Conservation (phyloP, 208 protist species). For the Trypanosoma avium region DNA sequence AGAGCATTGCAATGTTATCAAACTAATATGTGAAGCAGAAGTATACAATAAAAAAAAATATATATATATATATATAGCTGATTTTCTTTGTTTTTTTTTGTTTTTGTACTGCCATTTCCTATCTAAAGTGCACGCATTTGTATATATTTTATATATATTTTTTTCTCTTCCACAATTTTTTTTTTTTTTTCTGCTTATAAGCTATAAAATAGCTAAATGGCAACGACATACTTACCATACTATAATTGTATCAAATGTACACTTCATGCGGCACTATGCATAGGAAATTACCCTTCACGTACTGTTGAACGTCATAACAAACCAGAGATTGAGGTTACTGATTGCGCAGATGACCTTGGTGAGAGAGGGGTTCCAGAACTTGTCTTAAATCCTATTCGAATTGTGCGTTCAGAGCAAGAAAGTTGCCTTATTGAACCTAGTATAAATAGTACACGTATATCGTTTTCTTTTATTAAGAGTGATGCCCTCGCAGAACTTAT, state of each 20-base stretch:
- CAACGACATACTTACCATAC: conserved; percentile 79
- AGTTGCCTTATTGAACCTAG: conserved; percentile 91
- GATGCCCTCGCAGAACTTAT: conserved; percentile 96
- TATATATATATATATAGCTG: background rate
- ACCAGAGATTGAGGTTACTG: conserved; percentile 95
- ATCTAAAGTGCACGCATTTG: conserved; percentile 11
- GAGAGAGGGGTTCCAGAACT: conserved; percentile 53
- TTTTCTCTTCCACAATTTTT: conserved; percentile 24
- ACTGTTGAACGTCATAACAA: conserved; percentile 98
- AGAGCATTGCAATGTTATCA: background rate
- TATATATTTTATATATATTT: conserved; percentile 12
- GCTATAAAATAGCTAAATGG: conserved; percentile 15
- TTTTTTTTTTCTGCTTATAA: background rate
- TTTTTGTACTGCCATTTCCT: background rate
- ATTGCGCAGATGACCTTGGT: background rate
- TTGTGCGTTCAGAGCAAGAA: conserved; percentile 76
- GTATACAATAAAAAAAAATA: background rate
- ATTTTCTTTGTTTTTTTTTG: background rate
- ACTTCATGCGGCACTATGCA: conserved; percentile 95
- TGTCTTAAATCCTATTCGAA: conserved; percentile 83
- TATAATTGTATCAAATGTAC: conserved; percentile 91
- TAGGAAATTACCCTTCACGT: conserved; percentile 96
- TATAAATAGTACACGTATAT: conserved; percentile 97
- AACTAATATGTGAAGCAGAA: too few species aligned
- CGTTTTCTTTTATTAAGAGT: conserved; percentile 87